phyloP scores from a whole-genome alignment of 1,284 basidiomycete species.

The Peniophora sp. region DNA sequence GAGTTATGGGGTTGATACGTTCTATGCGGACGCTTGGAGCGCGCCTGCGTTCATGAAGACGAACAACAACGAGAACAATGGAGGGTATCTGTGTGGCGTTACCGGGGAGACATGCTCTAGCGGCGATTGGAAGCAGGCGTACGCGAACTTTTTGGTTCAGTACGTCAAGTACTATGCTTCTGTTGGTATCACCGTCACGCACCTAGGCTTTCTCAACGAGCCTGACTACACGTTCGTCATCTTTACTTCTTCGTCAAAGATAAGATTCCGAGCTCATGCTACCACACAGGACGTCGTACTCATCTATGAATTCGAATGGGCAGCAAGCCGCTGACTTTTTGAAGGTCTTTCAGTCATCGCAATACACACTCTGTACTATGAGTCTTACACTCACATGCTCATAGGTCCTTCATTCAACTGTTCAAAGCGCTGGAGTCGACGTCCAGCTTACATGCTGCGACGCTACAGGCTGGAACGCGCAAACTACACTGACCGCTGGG shows the following conservation, averaged over 20 bases:
- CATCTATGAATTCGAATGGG: constrained; percentile 16
- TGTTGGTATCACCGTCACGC: constrained; percentile 11
- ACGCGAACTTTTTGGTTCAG: constrained; percentile 16
- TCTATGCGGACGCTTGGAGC: constrained; percentile 18
- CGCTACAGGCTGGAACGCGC: constrained; percentile 14
- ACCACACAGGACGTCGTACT: constrained; percentile 12
- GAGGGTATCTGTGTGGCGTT: constrained; percentile 16
- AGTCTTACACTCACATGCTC: too few relatives aligned
- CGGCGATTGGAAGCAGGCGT: constrained; percentile 18
- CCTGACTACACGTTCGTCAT: constrained; percentile 14
- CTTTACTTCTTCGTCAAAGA: background rate
- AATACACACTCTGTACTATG: too few relatives aligned
- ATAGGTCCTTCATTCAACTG: constrained; percentile 12
- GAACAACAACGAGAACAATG: constrained; percentile 8
- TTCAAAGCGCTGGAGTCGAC: constrained; percentile 9
- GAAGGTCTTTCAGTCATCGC: constrained; percentile 3
- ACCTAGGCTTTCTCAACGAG: constrained; percentile 18
- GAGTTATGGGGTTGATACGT: constrained; percentile 15
- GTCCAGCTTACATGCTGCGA: constrained; percentile 17
- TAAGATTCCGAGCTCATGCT: background rate
- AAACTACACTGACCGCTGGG: constrained; percentile 12
- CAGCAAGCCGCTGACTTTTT: constrained; percentile 18
- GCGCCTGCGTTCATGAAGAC: constrained; percentile 19
- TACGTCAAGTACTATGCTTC: constrained; percentile 16
- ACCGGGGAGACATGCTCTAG: constrained; percentile 13